Conservation (phyloP, 2,329 filamentous ascomycete genomes). For the Colletotrichum agaves region DNA sequence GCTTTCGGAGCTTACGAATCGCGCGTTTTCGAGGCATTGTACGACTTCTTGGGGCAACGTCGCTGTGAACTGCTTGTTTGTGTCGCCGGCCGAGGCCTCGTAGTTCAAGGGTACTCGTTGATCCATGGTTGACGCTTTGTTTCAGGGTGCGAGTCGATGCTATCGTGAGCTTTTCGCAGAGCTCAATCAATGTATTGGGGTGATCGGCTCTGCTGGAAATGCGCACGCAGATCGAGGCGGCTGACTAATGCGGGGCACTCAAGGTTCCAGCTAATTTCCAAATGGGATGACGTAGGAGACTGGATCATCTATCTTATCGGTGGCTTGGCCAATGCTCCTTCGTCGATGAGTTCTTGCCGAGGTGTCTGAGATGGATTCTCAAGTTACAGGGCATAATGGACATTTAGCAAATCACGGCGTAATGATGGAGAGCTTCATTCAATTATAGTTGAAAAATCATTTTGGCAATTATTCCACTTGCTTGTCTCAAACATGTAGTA, state of each 20-base stretch:
- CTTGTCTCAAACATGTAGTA: no score
- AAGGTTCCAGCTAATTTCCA: background rate
- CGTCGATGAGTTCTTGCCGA: no score
- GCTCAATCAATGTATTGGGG: background rate
- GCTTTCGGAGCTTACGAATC: conserved; percentile 74
- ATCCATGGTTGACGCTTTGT: conserved; percentile 59
- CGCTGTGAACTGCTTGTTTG: conserved; percentile 74
- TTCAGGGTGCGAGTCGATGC: conserved; percentile 23
- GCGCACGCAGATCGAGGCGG: background rate
- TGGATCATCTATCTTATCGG: conserved; percentile 28
- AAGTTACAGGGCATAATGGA: no score
- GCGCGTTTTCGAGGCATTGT: conserved; percentile 91
- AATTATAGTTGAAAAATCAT: no score
- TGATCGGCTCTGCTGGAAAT: conserved; percentile 27
- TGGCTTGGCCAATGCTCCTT: no score
- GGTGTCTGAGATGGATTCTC: no score
- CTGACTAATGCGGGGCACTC: conserved; percentile 36
- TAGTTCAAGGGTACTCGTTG: conserved; percentile 79
- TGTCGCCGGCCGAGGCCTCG: conserved; percentile 79
- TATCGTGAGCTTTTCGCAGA: conserved; percentile 21
- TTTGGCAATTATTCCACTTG: no score
- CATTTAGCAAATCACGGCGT: no score
- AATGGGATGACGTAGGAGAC: conserved; percentile 26
- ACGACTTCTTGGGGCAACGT: conserved; percentile 86
- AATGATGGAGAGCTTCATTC: no score